phyloP scores from a whole-genome alignment of 176 grass and related monocot species.

The Juncus effusus region DNA sequence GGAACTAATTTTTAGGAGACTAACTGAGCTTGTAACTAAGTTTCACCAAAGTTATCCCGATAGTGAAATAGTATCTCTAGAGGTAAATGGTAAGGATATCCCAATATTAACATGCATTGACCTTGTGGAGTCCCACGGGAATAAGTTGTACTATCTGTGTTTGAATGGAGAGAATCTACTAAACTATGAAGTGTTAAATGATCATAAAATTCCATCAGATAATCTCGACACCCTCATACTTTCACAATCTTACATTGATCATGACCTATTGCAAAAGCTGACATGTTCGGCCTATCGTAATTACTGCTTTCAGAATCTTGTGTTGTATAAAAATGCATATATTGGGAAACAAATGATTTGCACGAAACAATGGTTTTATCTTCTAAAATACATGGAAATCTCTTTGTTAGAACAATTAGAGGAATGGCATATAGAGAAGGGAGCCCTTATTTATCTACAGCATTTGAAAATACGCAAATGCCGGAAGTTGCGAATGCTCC shows the following conservation, averaged over 20 bases:
- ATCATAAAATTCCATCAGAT: not conserved
- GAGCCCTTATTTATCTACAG: not conserved
- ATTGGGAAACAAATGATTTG: not conserved
- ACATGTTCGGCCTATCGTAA: not conserved
- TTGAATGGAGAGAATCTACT: too few relatives aligned
- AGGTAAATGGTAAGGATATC: too few relatives aligned
- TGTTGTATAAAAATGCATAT: not conserved
- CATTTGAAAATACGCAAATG: not conserved
- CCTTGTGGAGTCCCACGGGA: too few relatives aligned
- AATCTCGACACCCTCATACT: not conserved
- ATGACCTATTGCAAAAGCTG: not conserved
- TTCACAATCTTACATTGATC: not conserved
- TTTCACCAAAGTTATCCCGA: too few relatives aligned
- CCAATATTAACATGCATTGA: too few relatives aligned
- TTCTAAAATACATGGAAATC: not conserved
- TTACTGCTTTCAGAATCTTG: not conserved
- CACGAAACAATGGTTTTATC: not conserved
- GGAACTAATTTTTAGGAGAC: too few relatives aligned
- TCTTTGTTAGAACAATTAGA: not conserved
- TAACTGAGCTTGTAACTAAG: too few relatives aligned
- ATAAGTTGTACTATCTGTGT: too few relatives aligned
- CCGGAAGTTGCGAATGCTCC: not conserved
- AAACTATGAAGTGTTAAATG: not conserved
- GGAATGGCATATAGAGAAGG: conserved; percentile 8
- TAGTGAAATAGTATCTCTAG: too few relatives aligned